Conservation (phyloP, 176 grass and related monocot genomes). For the Canna indica region DNA sequence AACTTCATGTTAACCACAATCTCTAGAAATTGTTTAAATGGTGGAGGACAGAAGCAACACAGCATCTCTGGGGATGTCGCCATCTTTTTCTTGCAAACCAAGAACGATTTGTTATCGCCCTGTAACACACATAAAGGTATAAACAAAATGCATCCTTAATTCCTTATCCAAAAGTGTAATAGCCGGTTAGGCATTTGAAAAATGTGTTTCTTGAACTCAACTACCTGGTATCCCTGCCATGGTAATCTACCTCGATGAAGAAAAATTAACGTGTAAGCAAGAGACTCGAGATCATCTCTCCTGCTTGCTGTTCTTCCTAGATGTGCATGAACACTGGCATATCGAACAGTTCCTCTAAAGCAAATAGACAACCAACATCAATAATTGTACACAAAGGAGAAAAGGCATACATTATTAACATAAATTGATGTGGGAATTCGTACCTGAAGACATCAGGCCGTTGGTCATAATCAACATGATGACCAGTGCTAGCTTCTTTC, state of each 20-base stretch:
- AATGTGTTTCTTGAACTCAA: background rate
- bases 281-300: constrained; percentile 84
- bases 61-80: constrained; percentile 54
- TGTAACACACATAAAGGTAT: constrained; percentile 10
- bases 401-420: background rate
- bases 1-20: constrained; percentile 85
- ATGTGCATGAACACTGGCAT: constrained; percentile 83
- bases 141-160: background rate
- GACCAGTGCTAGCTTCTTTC: constrained; percentile 42
- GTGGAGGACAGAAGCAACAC: constrained; percentile 60
- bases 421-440: background rate
- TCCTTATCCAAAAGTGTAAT: background rate
- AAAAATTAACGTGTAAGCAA: constrained; percentile 82
- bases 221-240: constrained; percentile 86
- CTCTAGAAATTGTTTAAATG: constrained; percentile 71
- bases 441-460: constrained; percentile 83
- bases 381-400: background rate
- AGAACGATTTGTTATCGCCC: constrained; percentile 87
- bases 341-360: constrained; percentile 72
- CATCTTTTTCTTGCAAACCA: constrained; percentile 96
- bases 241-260: constrained; percentile 77
- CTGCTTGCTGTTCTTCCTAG: constrained; percentile 85
- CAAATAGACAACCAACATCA: background rate
- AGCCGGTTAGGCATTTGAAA: background rate
- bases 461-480: constrained; percentile 85